Conservation (phyloP, 768 basidiomycete species). For the Russula virescens region DNA sequence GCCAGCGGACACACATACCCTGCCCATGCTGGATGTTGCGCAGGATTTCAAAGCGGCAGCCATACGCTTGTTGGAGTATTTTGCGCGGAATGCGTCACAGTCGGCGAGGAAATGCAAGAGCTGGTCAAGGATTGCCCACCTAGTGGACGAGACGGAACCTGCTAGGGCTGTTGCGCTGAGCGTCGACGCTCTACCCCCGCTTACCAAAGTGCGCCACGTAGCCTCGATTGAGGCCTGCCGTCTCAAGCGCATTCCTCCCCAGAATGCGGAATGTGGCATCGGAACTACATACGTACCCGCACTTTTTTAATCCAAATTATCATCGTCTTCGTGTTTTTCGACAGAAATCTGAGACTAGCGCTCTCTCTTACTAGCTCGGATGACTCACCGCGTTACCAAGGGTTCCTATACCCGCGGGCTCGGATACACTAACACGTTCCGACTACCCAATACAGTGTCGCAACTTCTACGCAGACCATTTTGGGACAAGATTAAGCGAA, state of each 20-base stretch:
- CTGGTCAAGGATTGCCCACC: slow-evolving; percentile 59
- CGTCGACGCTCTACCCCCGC: slow-evolving; percentile 69
- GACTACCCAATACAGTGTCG: slow-evolving; percentile 59
- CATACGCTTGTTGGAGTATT: slow-evolving; percentile 57
- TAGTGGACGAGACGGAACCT: slow-evolving; percentile 67
- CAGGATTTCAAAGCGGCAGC: slow-evolving; percentile 71
- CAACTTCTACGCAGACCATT: slow-evolving; percentile 90
- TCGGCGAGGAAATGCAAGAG: slow-evolving; percentile 51
- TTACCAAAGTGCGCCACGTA: slow-evolving; percentile 76
- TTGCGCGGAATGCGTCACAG: slow-evolving; percentile 39
- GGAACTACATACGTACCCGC: slow-evolving; percentile 57
- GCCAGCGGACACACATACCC: slow-evolving; percentile 33
- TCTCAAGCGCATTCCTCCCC: slow-evolving; percentile 77
- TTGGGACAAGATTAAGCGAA: slow-evolving; percentile 88
- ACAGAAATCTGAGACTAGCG: neutral
- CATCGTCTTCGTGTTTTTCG: too few relatives aligned
- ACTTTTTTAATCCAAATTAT: neutral
- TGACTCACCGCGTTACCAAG: slow-evolving; percentile 87
- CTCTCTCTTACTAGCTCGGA: slow-evolving; percentile 56
- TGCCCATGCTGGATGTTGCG: slow-evolving; percentile 49
- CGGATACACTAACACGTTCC: slow-evolving; percentile 42
- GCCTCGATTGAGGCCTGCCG: slow-evolving; percentile 79
- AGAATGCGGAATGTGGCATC: slow-evolving; percentile 87
- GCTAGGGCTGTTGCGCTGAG: slow-evolving; percentile 64
- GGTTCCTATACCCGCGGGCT: slow-evolving; percentile 45